Percentiles rank a stretch among this genome's conserved stretches.
Conservation (phyloP, 257 asterid species). For the Vinca minor region DNA sequence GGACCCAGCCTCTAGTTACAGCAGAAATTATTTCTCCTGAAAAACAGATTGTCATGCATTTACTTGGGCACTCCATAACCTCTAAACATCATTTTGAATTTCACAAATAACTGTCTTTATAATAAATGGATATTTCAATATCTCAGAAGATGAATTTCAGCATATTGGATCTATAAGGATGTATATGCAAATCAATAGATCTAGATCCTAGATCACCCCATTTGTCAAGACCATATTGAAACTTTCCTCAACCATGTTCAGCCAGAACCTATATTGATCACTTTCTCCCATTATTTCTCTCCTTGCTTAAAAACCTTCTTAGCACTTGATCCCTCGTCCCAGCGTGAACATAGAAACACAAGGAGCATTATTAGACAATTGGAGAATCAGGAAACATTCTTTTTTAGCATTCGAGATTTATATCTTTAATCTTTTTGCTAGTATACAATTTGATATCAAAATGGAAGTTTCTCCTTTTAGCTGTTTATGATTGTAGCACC, state of each 20-base stretch:
- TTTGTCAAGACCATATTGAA: neutral
- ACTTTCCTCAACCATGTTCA: neutral
- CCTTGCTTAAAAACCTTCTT: neutral
- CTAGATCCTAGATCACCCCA: neutral
- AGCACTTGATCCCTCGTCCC: neutral
- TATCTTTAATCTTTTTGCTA: neutral
- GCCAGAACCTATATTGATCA: neutral
- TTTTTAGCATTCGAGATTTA: neutral
- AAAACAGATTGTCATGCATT: neutral
- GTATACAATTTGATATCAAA: neutral
- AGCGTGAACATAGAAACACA: constrained; percentile 1
- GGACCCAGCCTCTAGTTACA: neutral
- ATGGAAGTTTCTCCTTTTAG: neutral
- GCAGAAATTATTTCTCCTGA: neutral
- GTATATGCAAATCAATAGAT: neutral
- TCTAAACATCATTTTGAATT: neutral
- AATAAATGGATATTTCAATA: neutral
- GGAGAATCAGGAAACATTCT: neutral
- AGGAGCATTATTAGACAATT: neutral
- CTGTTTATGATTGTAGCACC: neutral
- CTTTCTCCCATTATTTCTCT: neutral
- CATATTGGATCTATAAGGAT: neutral
- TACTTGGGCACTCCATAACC: neutral
- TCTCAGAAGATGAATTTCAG: neutral
- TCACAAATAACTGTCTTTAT: neutral